phyloP scores from a whole-genome alignment of 345 rosid species.

The Laguncularia racemosa region DNA sequence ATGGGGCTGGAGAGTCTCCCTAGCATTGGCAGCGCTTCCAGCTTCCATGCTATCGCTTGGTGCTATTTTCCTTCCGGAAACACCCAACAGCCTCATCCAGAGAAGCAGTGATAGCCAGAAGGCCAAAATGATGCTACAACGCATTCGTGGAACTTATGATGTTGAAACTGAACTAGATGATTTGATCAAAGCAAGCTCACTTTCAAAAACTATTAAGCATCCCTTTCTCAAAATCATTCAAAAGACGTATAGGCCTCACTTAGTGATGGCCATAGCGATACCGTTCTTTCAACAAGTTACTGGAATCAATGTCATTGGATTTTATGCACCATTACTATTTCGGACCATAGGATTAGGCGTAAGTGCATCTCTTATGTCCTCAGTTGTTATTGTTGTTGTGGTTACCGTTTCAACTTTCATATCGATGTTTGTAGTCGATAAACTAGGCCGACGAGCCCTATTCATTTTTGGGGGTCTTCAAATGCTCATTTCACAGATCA shows the following conservation, averaged over 20 bases:
- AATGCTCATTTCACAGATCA: constrained; percentile 77
- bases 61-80: constrained; percentile 8
- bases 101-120: neutral
- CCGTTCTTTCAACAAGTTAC: constrained; percentile 77
- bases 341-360: constrained; percentile 60
- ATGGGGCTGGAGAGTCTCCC: constrained; percentile 17
- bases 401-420: constrained; percentile 50
- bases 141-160: constrained; percentile 3
- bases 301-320: constrained; percentile 59
- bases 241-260: constrained; percentile 54
- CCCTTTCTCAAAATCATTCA: constrained; percentile 31
- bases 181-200: constrained; percentile 5
- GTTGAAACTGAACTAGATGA: constrained; percentile 11
- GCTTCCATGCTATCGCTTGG: constrained; percentile 27
- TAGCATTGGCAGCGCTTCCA: constrained; percentile 60
- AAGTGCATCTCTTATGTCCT: constrained; percentile 51
- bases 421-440: constrained; percentile 71
- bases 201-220: constrained; percentile 9
- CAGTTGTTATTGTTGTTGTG: too few relatives aligned
- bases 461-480: constrained; percentile 76
- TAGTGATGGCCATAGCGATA: constrained; percentile 58
- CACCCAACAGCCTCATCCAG: constrained; percentile 18
- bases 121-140: constrained; percentile 12
- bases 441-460: constrained; percentile 67
- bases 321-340: constrained; percentile 69